Evolutionary conservation across 2,329 filamentous ascomycete species (phyloP).

Genomic region (Coleophoma eucalyptorum): DNA sequence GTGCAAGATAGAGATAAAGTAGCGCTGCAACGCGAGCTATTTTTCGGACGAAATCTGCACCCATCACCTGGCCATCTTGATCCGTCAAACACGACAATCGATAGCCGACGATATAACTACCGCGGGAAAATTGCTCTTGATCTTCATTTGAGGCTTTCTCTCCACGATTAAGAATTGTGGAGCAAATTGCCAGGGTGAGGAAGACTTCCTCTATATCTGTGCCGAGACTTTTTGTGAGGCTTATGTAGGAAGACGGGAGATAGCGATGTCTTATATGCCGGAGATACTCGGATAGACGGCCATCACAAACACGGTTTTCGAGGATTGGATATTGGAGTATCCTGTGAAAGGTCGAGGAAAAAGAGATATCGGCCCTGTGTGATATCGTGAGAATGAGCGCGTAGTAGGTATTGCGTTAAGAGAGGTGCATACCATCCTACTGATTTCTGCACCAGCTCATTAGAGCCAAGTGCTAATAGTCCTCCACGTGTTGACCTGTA

Average conservation of each 20-base stretch:
- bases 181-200: background rate
- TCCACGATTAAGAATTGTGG: background rate
- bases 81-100: background rate
- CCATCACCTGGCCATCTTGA: background rate
- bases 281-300: background rate
- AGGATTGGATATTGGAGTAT: background rate
- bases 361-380: background rate
- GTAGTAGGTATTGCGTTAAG: too few relatives aligned
- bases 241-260: background rate
- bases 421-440: background rate
- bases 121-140: background rate
- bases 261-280: background rate
- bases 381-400: background rate
- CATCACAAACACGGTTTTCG: background rate
- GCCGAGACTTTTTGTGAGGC: background rate
- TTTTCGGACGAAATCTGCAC: background rate
- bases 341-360: background rate
- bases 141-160: background rate
- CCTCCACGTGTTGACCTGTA: constrained; percentile 1
- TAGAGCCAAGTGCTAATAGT: background rate
- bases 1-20: constrained; percentile 2
- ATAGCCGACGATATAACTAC: background rate
- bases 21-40: background rate
- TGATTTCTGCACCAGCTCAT: background rate
- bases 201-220: background rate